phyloP scores from a whole-genome alignment of 805 yeast species.

The Starmera caribaea region DNA sequence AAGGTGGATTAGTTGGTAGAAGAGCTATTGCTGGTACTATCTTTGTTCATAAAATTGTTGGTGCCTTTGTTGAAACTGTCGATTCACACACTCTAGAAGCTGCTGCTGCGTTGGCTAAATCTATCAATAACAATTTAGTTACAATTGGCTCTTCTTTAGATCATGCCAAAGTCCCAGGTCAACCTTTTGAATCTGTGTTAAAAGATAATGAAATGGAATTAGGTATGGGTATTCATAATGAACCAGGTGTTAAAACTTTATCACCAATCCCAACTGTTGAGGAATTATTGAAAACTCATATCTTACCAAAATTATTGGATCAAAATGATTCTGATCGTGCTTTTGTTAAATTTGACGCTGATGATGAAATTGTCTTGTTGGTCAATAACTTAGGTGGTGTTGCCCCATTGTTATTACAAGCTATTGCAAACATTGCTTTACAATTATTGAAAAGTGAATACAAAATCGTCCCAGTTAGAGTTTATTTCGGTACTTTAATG shows the following conservation, averaged over 20 bases:
- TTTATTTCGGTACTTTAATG: constrained; percentile 69
- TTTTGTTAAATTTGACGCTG: constrained; percentile 57
- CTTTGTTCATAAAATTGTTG: constrained; percentile 75
- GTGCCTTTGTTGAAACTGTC: constrained; percentile 51
- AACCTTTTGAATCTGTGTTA: constrained; percentile 45
- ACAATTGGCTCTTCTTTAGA: constrained; percentile 87
- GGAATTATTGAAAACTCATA: constrained; percentile 40
- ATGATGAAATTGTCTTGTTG: constrained; percentile 61
- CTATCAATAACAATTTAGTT: constrained; percentile 56
- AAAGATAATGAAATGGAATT: constrained; percentile 65
- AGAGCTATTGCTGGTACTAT: constrained; percentile 92
- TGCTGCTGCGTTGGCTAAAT: constrained; percentile 48
- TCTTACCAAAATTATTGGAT: constrained; percentile 55
- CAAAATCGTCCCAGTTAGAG: constrained; percentile 53
- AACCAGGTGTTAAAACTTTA: constrained; percentile 63
- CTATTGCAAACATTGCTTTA: constrained; percentile 54
- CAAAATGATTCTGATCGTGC: constrained; percentile 65
- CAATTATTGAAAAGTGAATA: constrained; percentile 42
- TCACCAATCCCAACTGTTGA: constrained; percentile 60
- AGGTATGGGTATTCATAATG: constrained; percentile 95
- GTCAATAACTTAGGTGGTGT: constrained; percentile 89
- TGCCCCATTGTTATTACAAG: constrained; percentile 67
- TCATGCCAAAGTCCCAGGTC: constrained; percentile 85
- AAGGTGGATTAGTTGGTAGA: constrained; percentile 88
- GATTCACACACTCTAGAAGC: constrained; percentile 36